These are phyloP conservation scores for Chlorella variabilis DNA, from an alignment of 163 green algal species.

Conservation along the genomic window DNA sequence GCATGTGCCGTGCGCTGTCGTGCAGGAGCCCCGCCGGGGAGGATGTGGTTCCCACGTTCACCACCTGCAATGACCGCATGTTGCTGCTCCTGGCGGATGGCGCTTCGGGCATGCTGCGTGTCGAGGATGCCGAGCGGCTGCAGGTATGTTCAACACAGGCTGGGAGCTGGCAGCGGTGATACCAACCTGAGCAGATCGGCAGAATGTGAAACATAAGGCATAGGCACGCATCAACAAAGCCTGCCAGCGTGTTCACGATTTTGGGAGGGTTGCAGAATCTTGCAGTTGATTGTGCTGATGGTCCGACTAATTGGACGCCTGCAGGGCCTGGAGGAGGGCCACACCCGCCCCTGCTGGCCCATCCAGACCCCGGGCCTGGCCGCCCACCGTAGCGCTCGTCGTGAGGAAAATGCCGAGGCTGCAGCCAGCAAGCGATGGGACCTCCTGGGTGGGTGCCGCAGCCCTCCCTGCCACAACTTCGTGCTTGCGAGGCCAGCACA, in stretches of 20 bases:
- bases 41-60: constrained; percentile 87
- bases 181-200: too few relatives aligned
- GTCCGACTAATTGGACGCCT: too few relatives aligned
- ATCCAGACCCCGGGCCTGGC: constrained; percentile 53
- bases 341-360: constrained; percentile 77
- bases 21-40: constrained; percentile 62
- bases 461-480: not conserved
- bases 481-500: not conserved
- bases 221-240: too few relatives aligned
- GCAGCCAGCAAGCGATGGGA: constrained; percentile 58
- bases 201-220: too few relatives aligned
- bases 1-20: too few relatives aligned
- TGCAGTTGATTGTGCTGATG: too few relatives aligned
- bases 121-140: constrained; percentile 84
- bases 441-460: constrained; percentile 37
- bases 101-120: constrained; percentile 71
- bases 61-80: constrained; percentile 84
- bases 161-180: too few relatives aligned
- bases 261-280: too few relatives aligned
- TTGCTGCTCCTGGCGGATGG: constrained; percentile 75
- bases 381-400: constrained; percentile 34
- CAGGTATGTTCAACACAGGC: too few relatives aligned
- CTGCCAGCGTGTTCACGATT: too few relatives aligned
- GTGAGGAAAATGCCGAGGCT: constrained; percentile 40
- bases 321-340: constrained; percentile 47